phyloP scores from a whole-genome alignment of 208 protist genomes.

The Acanthamoeba triangularis region DNA sequence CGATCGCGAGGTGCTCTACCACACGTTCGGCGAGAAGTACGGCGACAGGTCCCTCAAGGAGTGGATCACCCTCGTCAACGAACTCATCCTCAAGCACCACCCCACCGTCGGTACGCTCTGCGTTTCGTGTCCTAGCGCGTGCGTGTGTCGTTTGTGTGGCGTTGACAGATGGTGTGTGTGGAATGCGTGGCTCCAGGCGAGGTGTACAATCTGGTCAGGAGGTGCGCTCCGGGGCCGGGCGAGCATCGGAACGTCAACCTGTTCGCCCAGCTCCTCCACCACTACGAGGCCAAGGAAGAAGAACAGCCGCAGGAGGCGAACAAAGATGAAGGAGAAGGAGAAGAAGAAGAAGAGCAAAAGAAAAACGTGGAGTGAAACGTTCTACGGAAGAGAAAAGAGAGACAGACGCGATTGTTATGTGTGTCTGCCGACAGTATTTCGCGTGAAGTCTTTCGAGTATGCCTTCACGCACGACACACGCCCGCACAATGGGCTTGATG shows the following conservation, averaged over 20 bases:
- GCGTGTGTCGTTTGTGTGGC: background rate
- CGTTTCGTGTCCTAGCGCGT: background rate
- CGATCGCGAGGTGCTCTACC: constrained; percentile 43
- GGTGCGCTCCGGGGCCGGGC: background rate
- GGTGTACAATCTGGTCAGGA: background rate
- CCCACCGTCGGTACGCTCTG: background rate
- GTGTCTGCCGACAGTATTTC: no score
- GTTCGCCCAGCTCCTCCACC: background rate
- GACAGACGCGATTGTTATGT: no score
- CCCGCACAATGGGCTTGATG: no score
- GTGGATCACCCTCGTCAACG: constrained; percentile 40
- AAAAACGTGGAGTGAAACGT: no score
- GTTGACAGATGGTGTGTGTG: background rate
- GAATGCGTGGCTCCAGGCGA: background rate
- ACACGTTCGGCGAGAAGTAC: constrained; percentile 52
- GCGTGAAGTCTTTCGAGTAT: no score
- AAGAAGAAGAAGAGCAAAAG: no score
- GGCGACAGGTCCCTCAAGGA: background rate
- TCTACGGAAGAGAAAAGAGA: no score
- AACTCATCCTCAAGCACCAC: constrained; percentile 14
- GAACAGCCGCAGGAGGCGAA: no score
- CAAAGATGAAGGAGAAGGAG: no score
- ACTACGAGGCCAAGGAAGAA: background rate
- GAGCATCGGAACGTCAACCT: background rate
- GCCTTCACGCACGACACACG: background rate